Conservation (phyloP, 1,139 yeast species). For the Yamadazyma mexicana region DNA sequence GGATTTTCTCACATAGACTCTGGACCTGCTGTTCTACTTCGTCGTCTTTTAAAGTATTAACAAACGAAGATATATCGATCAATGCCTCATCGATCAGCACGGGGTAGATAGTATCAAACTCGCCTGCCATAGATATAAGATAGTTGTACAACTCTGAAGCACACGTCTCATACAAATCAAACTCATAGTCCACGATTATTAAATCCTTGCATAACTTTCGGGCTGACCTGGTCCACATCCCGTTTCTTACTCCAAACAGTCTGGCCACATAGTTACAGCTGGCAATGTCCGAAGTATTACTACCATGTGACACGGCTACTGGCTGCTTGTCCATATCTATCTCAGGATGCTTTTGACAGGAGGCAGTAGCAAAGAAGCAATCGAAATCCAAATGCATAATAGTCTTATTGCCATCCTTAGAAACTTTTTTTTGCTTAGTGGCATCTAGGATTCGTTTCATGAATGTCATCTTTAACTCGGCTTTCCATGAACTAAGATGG, state of each 20-base stretch:
- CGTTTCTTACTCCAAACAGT: slow-evolving; percentile 69
- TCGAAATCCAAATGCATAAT: slow-evolving; percentile 89
- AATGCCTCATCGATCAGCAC: slow-evolving; percentile 91
- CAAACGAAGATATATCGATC: slow-evolving; percentile 58
- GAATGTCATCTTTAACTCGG: slow-evolving; percentile 66
- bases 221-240: slow-evolving; percentile 85
- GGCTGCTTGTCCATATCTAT: slow-evolving; percentile 61
- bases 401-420: slow-evolving; percentile 16
- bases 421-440: slow-evolving; percentile 4
- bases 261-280: slow-evolving; percentile 91
- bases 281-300: slow-evolving; percentile 72
- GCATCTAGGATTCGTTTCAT: slow-evolving; percentile 37
- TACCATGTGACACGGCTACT: slow-evolving; percentile 85
- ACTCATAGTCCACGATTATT: slow-evolving; percentile 66
- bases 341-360: slow-evolving; percentile 59
- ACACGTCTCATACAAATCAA: slow-evolving; percentile 62
- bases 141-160: slow-evolving; percentile 51
- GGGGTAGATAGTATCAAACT: slow-evolving; percentile 68
- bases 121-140: slow-evolving; percentile 46
- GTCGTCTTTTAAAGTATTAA: slow-evolving; percentile 6
- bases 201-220: slow-evolving; percentile 63
- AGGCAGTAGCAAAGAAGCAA: slow-evolving; percentile 88
- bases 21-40: slow-evolving; percentile 17
- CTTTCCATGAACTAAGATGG: slow-evolving; percentile 85
- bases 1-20: slow-evolving; percentile 37